phyloP scores from a whole-genome alignment of 495 filamentous ascomycete species.

The Xylaria palmicola region DNA sequence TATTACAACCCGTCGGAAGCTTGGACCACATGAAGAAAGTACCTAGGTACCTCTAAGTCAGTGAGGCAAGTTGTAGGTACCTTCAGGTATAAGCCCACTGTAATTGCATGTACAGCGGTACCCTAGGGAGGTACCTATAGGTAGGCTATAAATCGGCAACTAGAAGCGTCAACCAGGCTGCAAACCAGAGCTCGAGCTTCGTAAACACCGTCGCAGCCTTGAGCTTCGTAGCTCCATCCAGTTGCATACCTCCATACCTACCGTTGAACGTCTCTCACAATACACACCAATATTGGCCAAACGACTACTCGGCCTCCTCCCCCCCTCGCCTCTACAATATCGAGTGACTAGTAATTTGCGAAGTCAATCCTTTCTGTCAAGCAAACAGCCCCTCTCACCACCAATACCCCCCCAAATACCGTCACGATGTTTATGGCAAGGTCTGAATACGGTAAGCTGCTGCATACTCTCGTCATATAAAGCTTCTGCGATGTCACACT shows the following conservation, averaged over 20 bases:
- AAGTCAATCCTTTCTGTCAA: not conserved
- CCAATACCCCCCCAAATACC: conserved; percentile 28
- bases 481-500: not conserved
- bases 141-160: not conserved
- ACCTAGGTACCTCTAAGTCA: not conserved
- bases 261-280: not conserved
- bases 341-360: not conserved
- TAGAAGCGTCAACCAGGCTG: not conserved
- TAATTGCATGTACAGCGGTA: not conserved
- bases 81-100: not conserved
- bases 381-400: conserved; percentile 17
- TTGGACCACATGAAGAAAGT: not conserved
- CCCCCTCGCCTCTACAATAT: not conserved
- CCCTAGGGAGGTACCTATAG: not conserved
- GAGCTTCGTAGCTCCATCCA: conserved; percentile 31
- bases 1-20: not conserved
- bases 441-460: conserved; percentile 88
- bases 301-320: conserved; percentile 15
- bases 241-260: conserved; percentile 19
- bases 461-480: not conserved
- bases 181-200: conserved; percentile 20
- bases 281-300: conserved; percentile 20
- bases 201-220: conserved; percentile 36
- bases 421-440: conserved; percentile 98
- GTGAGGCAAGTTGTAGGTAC: not conserved